Conservation (phyloP, 2,329 filamentous ascomycete genomes). For the Fusarium nematophilum region DNA sequence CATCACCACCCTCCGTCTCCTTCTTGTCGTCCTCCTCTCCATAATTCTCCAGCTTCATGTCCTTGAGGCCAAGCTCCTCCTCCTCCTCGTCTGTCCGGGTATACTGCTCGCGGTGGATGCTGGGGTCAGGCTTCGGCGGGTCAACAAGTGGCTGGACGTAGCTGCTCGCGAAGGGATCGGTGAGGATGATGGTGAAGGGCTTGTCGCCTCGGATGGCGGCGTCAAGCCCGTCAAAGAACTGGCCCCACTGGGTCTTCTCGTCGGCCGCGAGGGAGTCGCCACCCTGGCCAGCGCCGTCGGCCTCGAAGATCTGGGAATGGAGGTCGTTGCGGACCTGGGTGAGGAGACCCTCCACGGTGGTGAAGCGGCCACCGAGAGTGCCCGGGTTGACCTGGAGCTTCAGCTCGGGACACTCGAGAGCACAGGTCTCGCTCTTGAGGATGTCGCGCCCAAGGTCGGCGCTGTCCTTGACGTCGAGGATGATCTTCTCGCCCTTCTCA, state of each 20-base stretch:
- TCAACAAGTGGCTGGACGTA: constrained; percentile 93
- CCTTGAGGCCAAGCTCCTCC: constrained; percentile 88
- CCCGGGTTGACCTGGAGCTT: constrained; percentile 90
- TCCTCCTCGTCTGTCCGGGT: constrained; percentile 90
- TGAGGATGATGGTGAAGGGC: constrained; percentile 84
- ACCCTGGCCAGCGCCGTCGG: constrained; percentile 67
- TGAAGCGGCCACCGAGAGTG: constrained; percentile 95
- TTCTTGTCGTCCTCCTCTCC: constrained; percentile 55
- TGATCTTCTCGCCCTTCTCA: constrained; percentile 85
- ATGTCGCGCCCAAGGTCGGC: constrained; percentile 91
- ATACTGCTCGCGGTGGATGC: constrained; percentile 86
- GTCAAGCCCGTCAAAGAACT: constrained; percentile 83
- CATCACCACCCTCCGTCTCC: constrained; percentile 20
- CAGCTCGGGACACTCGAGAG: constrained; percentile 86
- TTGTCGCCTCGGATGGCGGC: constrained; percentile 82
- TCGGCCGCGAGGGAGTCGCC: constrained; percentile 80
- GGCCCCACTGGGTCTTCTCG: constrained; percentile 78
- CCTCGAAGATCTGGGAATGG: constrained; percentile 86
- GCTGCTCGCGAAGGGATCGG: constrained; percentile 90
- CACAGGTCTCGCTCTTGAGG: constrained; percentile 94
- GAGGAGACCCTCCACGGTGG: constrained; percentile 92
- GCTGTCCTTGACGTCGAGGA: constrained; percentile 73
- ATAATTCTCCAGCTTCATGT: constrained; percentile 95
- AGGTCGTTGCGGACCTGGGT: constrained; percentile 94
- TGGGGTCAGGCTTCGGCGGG: constrained; percentile 75